phyloP scores from a whole-genome alignment of 257 asterid genomes.

The Nicotiana benthamiana region DNA sequence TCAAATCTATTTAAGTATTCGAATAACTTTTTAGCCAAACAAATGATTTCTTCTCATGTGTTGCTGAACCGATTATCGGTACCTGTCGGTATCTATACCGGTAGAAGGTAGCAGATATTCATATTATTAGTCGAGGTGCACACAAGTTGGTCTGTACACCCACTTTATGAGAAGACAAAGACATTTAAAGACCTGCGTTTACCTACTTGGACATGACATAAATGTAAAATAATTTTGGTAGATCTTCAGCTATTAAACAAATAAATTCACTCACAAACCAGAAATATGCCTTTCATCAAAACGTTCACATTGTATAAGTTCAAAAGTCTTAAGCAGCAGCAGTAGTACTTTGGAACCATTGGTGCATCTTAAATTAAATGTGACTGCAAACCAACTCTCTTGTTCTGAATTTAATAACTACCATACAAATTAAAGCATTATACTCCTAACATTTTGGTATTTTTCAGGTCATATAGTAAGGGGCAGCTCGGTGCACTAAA shows the following conservation, averaged over 20 bases:
- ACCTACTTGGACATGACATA: not conserved
- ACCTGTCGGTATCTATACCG: no score
- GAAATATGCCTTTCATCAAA: not conserved
- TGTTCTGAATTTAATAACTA: not conserved
- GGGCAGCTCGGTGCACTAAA: no score
- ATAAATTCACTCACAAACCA: not conserved
- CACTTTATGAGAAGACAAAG: not conserved
- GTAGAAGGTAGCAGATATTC: no score
- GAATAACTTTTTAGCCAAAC: no score
- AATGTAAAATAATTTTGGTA: not conserved
- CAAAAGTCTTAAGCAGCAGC: not conserved
- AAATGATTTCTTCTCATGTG: no score
- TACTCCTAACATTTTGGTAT: not conserved
- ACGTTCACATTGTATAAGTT: not conserved
- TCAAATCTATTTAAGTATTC: no score
- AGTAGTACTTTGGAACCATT: not conserved
- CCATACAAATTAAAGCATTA: not conserved
- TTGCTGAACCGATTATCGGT: no score
- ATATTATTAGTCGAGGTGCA: no score
- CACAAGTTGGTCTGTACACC: no score
- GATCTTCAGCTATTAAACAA: not conserved
- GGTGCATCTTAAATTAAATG: not conserved
- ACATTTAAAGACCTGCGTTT: not conserved
- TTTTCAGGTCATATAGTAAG: not conserved
- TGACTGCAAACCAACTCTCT: not conserved